phyloP scores from a whole-genome alignment of 345 rosid genomes.

The Eucalyptus albens region DNA sequence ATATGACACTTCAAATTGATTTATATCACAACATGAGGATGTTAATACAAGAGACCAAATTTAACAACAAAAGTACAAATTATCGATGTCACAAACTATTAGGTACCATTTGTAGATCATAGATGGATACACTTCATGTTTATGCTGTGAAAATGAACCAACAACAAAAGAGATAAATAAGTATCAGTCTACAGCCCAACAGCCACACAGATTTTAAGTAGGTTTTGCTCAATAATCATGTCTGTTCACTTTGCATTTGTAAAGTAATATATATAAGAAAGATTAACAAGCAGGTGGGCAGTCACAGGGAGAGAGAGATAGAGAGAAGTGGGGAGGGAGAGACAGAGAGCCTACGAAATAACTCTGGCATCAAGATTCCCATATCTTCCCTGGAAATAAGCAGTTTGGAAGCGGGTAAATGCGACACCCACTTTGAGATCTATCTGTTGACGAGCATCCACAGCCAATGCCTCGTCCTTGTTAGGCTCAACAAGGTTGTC shows the following conservation, averaged over 20 bases:
- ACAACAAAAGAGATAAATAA: neutral
- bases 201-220: neutral
- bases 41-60: neutral
- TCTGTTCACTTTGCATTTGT: neutral
- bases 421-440: constrained; percentile 99
- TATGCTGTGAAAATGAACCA: neutral
- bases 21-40: neutral
- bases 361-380: constrained; percentile 90
- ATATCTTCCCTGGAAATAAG: constrained; percentile 92
- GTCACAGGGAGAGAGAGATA: neutral
- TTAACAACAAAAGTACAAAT: neutral
- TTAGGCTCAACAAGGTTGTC: constrained; percentile 79
- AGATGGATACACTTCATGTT: neutral
- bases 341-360: constrained; percentile 65
- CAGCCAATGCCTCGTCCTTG: constrained; percentile 81
- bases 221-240: neutral
- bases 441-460: constrained; percentile 98
- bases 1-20: neutral
- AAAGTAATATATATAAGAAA: neutral
- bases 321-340: neutral
- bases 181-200: neutral
- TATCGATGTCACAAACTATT: neutral
- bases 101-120: neutral
- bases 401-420: constrained; percentile 89
- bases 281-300: neutral